Conservation (phyloP, 208 protist species). For the Jaenimonas drosophilae region DNA sequence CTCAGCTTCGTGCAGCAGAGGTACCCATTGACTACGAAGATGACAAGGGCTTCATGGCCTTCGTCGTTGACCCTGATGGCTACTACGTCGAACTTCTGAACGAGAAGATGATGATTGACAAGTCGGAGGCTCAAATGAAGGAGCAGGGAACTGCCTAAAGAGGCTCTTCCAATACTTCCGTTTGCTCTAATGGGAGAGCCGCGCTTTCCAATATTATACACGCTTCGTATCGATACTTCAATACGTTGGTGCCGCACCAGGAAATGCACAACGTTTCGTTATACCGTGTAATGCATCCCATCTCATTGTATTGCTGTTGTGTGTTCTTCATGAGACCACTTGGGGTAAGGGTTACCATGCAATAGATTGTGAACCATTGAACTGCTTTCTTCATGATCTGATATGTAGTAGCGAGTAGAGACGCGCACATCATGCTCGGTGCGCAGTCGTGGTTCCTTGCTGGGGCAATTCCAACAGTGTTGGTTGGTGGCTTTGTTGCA, state of each 20-base stretch:
- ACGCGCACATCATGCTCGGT: constrained; percentile 38
- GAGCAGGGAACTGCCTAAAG: constrained; percentile 38
- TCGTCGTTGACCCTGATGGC: constrained; percentile 76
- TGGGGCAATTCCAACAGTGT: constrained; percentile 38
- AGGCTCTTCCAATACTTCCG: no score
- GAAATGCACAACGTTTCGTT: no score
- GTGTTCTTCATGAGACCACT: neutral
- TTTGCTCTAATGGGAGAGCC: no score
- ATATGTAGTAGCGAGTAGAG: neutral
- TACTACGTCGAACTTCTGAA: constrained; percentile 84
- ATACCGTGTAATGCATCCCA: neutral
- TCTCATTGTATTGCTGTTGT: neutral
- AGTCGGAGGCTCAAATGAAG: constrained; percentile 46
- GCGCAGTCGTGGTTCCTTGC: constrained; percentile 64
- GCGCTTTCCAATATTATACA: no score
- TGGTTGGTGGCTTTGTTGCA: constrained; percentile 53
- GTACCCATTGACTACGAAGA: constrained; percentile 69
- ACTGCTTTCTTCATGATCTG: neutral
- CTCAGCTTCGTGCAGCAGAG: constrained; percentile 26
- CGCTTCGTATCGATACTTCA: no score
- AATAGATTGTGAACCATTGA: neutral
- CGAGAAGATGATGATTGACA: constrained; percentile 60
- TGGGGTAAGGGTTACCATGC: neutral
- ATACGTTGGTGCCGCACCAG: no score
- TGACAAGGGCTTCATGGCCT: constrained; percentile 70